phyloP scores from a whole-genome alignment of 129 eudicot genomes.

The Heracleum sosnowskyi region DNA sequence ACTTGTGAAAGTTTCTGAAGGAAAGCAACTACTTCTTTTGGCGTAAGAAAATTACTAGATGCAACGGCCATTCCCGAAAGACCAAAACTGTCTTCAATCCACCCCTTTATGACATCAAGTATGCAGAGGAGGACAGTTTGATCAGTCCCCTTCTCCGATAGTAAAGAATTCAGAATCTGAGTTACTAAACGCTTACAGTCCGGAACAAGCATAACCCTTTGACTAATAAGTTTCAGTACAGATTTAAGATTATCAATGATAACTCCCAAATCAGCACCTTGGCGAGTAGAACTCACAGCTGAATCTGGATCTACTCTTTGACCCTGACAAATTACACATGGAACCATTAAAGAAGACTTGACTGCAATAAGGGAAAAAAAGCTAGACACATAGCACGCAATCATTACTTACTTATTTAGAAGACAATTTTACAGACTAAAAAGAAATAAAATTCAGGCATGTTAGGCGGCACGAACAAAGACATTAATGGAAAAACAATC shows the following conservation, averaged over 20 bases:
- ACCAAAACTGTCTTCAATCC: conserved; percentile 79
- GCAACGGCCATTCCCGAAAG: conserved; percentile 48
- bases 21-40: conserved; percentile 88
- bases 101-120: conserved; percentile 80
- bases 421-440: neutral
- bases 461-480: neutral
- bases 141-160: conserved; percentile 93
- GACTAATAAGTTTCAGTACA: conserved; percentile 76
- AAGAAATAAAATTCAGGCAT: neutral
- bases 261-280: conserved; percentile 91
- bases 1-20: conserved; percentile 97
- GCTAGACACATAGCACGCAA: neutral
- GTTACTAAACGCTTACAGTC: conserved; percentile 68
- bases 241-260: conserved; percentile 74
- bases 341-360: conserved; percentile 10
- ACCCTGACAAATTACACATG: conserved; percentile 32
- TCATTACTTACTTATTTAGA: neutral
- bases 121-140: conserved; percentile 79
- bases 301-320: conserved; percentile 87
- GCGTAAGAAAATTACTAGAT: conserved; percentile 53
- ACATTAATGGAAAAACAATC: neutral
- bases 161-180: conserved; percentile 68
- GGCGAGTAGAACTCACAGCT: conserved; percentile 92
- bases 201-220: conserved; percentile 74
- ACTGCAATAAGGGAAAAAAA: neutral